A percentile compares a stretch with the other conserved stretches of the same genome.
Conservation (phyloP, 495 filamentous ascomycete species). For the Corynascus novoguineensis region DNA sequence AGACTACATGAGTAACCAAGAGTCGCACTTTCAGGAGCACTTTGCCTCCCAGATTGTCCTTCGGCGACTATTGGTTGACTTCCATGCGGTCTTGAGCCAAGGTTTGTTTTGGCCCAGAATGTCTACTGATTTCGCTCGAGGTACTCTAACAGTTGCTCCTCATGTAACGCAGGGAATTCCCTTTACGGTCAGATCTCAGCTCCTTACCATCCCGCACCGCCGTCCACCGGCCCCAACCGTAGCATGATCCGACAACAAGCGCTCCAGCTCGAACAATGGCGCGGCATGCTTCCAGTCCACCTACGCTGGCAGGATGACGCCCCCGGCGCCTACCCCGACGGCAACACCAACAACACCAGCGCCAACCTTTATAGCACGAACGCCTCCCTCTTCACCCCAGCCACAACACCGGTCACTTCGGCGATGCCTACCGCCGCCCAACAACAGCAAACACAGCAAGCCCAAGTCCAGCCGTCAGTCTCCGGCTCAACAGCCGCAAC, state of each 20-base stretch:
- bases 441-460: background rate
- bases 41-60: constrained; percentile 55
- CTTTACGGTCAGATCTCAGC: background rate
- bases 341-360: constrained; percentile 15
- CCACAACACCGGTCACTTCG: constrained; percentile 16
- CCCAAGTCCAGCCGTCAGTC: background rate
- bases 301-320: constrained; percentile 52
- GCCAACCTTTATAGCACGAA: constrained; percentile 19
- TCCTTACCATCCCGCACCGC: constrained; percentile 10
- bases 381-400: constrained; percentile 18
- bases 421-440: background rate
- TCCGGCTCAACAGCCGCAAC: background rate
- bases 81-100: constrained; percentile 46
- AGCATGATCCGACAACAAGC: constrained; percentile 44
- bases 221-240: constrained; percentile 13
- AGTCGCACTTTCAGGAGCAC: constrained; percentile 49
- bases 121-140: too few species aligned
- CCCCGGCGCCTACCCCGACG: constrained; percentile 37
- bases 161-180: background rate
- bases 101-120: constrained; percentile 34
- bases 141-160: background rate
- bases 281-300: constrained; percentile 45
- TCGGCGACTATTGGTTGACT: constrained; percentile 45
- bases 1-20: constrained; percentile 45
- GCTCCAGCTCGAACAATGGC: constrained; percentile 50